phyloP scores from a whole-genome alignment of 306 rosid species.

The Malus domestica region DNA sequence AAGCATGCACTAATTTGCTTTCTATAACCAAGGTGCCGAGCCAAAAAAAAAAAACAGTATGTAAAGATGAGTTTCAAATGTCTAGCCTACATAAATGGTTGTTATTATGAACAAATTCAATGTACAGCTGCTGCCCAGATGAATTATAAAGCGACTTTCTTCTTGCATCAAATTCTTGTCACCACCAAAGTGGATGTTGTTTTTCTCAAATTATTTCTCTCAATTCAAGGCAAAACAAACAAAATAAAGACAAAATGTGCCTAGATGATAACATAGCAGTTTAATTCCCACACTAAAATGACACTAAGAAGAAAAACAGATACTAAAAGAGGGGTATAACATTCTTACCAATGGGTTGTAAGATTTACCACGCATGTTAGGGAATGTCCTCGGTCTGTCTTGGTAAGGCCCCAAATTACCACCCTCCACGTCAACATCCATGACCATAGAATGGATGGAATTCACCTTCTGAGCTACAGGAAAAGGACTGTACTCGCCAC shows the following conservation, averaged over 20 bases:
- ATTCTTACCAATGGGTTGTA: constrained; percentile 69
- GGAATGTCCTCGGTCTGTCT: constrained; percentile 76
- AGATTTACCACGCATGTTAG: constrained; percentile 83
- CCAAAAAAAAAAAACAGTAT: not conserved
- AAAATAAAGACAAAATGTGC: not conserved
- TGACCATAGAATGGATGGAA: constrained; percentile 49
- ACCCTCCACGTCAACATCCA: constrained; percentile 66
- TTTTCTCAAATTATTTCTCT: not conserved
- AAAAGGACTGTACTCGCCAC: constrained; percentile 64
- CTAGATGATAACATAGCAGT: not conserved
- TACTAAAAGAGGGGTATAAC: not conserved
- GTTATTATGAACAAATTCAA: not conserved
- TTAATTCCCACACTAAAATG: not conserved
- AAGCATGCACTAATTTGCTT: not conserved
- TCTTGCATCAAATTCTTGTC: not conserved
- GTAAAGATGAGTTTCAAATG: not conserved
- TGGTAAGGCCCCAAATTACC: constrained; percentile 62
- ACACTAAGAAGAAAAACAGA: not conserved
- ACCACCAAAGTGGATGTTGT: not conserved
- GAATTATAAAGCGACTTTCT: not conserved
- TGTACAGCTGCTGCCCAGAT: not conserved
- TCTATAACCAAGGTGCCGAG: not conserved
- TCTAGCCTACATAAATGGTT: not conserved
- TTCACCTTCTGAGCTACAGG: constrained; percentile 64
- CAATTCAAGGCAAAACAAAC: not conserved